Evolutionary conservation across 495 filamentous ascomycete genomes (phyloP).

Genomic region (Talaromyces stipitatus): DNA sequence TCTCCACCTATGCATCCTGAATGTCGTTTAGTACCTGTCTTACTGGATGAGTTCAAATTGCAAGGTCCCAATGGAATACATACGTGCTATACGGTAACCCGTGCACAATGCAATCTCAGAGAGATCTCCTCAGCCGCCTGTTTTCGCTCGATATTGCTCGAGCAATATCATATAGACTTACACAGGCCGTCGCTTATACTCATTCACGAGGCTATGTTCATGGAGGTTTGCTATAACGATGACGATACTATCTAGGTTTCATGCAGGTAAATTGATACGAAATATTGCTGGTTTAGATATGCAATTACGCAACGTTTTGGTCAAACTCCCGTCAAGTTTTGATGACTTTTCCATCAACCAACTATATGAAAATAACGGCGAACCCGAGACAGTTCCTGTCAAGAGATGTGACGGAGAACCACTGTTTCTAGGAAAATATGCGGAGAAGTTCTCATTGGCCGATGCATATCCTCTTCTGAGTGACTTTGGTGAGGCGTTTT

Average conservation of each 20-base stretch:
- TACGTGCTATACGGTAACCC: slow-evolving; percentile 17
- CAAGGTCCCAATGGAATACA: slow-evolving; percentile 24
- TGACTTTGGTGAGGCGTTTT: slow-evolving; percentile 9
- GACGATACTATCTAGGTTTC: too few relatives aligned
- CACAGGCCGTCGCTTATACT: slow-evolving; percentile 20
- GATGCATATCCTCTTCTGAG: slow-evolving; percentile 3
- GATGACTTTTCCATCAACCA: slow-evolving; percentile 16
- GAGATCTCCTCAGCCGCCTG: slow-evolving; percentile 17
- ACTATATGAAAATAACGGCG: slow-evolving; percentile 17
- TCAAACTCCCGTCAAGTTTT: slow-evolving; percentile 27
- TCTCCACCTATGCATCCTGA: slow-evolving; percentile 10
- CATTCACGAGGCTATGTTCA: slow-evolving; percentile 29
- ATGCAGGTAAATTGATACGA: too few relatives aligned
- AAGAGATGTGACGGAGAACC: slow-evolving; percentile 5
- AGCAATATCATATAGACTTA: slow-evolving; percentile 16
- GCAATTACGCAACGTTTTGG: slow-evolving; percentile 28
- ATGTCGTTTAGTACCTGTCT: slow-evolving; percentile 7
- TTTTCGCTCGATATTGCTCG: slow-evolving; percentile 25
- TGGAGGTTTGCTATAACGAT: slow-evolving; percentile 16
- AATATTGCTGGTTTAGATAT: slow-evolving; percentile 26
- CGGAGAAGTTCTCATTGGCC: slow-evolving; percentile 1
- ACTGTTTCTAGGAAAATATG: slow-evolving; percentile 4
- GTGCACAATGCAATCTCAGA: slow-evolving; percentile 20
- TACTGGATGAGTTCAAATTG: slow-evolving; percentile 20
- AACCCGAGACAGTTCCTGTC: slow-evolving; percentile 11